Conservation (phyloP, 352 stramenopile species). For the Globisporangium megalacanthum region DNA sequence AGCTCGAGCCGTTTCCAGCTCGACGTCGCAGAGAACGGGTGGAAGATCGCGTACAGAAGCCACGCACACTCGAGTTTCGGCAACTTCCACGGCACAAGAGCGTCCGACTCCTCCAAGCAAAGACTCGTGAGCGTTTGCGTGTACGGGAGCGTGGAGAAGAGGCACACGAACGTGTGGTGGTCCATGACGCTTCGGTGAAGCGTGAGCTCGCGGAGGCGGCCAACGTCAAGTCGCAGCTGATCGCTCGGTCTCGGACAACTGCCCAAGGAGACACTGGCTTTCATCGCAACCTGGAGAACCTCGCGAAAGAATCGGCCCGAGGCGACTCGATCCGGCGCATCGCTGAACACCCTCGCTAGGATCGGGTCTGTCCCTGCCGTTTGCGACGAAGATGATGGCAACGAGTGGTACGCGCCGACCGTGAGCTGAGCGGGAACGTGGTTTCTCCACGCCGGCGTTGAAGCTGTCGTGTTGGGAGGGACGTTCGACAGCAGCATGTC, state of each 20-base stretch:
- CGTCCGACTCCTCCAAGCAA: conserved; percentile 1
- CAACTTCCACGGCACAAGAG: not conserved
- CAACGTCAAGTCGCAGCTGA: not conserved
- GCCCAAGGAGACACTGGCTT: not conserved
- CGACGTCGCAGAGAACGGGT: not conserved
- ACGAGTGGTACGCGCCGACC: not conserved
- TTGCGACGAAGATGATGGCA: not conserved
- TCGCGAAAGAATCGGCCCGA: not conserved
- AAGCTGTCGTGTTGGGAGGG: not conserved
- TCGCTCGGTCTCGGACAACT: not conserved
- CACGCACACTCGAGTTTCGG: conserved; percentile 6
- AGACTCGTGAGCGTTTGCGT: conserved; percentile 3
- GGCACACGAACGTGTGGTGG: not conserved
- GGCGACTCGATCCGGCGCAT: not conserved
- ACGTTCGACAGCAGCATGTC: conserved; percentile 1
- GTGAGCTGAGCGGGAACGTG: not conserved
- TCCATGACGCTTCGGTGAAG: not conserved
- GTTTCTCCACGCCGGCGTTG: not conserved
- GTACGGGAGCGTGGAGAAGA: conserved; percentile 4
- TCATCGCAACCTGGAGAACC: not conserved
- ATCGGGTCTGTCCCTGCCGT: not conserved
- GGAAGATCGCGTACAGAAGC: conserved; percentile 8
- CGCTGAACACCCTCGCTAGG: not conserved
- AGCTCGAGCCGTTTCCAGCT: conserved; percentile 7
- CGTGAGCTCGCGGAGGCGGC: not conserved